A percentile compares a stretch with the other conserved stretches of the same genome.
These are phyloP conservation scores for Elongisporangium anandrum DNA, from an alignment of 352 stramenopile species.

Conservation along the genomic window DNA sequence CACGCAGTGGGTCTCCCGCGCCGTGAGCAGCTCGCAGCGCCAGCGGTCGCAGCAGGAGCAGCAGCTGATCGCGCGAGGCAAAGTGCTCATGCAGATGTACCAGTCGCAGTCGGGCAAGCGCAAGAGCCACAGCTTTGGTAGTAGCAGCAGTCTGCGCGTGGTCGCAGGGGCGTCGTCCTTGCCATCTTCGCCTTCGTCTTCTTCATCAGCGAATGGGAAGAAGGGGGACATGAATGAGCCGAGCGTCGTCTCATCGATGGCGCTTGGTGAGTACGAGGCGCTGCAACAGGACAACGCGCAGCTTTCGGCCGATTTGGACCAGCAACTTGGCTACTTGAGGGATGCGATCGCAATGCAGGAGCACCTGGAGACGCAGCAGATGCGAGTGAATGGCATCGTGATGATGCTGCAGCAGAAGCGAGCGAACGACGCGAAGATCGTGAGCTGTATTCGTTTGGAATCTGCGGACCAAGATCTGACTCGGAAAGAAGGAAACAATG, in stretches of 20 bases:
- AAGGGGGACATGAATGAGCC: slow-evolving; percentile 14
- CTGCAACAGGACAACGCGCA: slow-evolving; percentile 25
- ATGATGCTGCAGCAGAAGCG: slow-evolving; percentile 42
- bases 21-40: neutral
- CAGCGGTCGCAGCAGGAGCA: slow-evolving; percentile 8
- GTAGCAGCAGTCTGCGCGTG: slow-evolving; percentile 12
- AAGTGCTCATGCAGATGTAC: slow-evolving; percentile 34
- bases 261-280: slow-evolving; percentile 18
- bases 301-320: slow-evolving; percentile 20
- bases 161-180: slow-evolving; percentile 18
- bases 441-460: neutral
- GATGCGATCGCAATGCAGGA: slow-evolving; percentile 11
- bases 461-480: neutral
- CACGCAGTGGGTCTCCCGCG: neutral
- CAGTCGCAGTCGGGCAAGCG: slow-evolving; percentile 28
- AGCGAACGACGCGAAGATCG: slow-evolving; percentile 26
- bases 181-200: slow-evolving; percentile 12
- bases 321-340: slow-evolving; percentile 23
- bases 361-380: slow-evolving; percentile 14
- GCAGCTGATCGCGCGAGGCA: slow-evolving; percentile 43
- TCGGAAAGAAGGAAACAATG: neutral
- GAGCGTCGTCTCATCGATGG: slow-evolving; percentile 7
- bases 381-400: slow-evolving; percentile 22
- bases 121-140: neutral
- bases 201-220: slow-evolving; percentile 13